These are phyloP conservation scores for Salix caprea DNA, from an alignment of 345 rosid species.

Conservation along the genomic window DNA sequence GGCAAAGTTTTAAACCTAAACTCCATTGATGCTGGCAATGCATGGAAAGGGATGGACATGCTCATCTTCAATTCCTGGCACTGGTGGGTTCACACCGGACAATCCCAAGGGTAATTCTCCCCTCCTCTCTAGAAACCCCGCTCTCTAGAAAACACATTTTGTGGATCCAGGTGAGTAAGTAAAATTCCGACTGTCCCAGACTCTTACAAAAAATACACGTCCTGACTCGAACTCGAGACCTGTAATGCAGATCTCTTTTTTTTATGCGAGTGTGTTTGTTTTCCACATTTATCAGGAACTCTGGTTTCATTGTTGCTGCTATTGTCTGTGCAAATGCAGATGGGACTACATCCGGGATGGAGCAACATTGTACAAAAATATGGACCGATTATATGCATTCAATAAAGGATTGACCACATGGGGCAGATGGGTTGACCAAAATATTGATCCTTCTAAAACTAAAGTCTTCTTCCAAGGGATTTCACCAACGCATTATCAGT, in stretches of 20 bases:
- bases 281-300: neutral
- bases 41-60: conserved; percentile 81
- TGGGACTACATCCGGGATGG: conserved; percentile 83
- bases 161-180: no score
- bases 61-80: conserved; percentile 92
- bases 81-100: conserved; percentile 90
- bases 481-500: conserved; percentile 88
- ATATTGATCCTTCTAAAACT: conserved; percentile 58
- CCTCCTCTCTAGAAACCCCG: neutral
- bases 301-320: neutral
- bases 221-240: no score
- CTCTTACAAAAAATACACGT: no score
- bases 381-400: conserved; percentile 77
- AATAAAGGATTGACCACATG: conserved; percentile 70
- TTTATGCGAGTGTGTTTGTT: neutral
- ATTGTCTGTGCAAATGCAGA: conserved; percentile 27
- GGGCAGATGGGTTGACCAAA: conserved; percentile 78
- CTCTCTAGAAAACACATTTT: no score
- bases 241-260: neutral
- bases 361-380: conserved; percentile 38
- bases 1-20: conserved; percentile 68
- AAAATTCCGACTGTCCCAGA: no score
- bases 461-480: conserved; percentile 89
- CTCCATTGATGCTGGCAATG: conserved; percentile 57
- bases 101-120: conserved; percentile 47